These are phyloP conservation scores for Phytopythium vexans DNA, from an alignment of 352 stramenopile species.

Conservation along the genomic window DNA sequence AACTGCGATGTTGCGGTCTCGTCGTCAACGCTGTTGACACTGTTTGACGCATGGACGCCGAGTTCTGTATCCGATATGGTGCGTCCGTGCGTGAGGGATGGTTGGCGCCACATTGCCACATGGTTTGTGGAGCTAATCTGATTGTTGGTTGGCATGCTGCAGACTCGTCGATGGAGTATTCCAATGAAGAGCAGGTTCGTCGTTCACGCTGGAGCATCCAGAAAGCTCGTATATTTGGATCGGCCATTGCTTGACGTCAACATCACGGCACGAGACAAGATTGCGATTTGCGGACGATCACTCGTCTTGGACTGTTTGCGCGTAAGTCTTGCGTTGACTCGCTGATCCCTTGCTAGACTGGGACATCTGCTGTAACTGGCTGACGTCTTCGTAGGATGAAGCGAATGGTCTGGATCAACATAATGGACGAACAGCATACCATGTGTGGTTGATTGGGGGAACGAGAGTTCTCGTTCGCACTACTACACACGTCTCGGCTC, in stretches of 20 bases:
- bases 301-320: conserved; percentile 24
- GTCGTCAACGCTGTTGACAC: conserved; percentile 55
- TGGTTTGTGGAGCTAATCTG: background rate
- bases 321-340: conserved; percentile 8
- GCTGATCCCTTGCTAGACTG: too few species aligned
- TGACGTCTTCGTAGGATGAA: background rate
- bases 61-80: background rate
- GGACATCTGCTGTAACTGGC: too few species aligned
- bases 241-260: conserved; percentile 23
- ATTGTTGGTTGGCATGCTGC: background rate
- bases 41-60: conserved; percentile 49
- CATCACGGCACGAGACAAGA: conserved; percentile 29
- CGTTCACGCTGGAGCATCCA: conserved; percentile 20
- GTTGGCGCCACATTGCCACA: background rate
- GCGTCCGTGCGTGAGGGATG: background rate
- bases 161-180: conserved; percentile 48
- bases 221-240: conserved; percentile 63
- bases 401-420: background rate
- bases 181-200: conserved; percentile 52
- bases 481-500: conserved; percentile 20
- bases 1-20: conserved; percentile 73
- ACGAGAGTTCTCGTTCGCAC: conserved; percentile 60
- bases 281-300: conserved; percentile 18
- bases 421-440: conserved; percentile 35
- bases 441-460: conserved; percentile 62